Conservation (phyloP, 2,329 filamentous ascomycete species). For the Arthrinium puccinioides region DNA sequence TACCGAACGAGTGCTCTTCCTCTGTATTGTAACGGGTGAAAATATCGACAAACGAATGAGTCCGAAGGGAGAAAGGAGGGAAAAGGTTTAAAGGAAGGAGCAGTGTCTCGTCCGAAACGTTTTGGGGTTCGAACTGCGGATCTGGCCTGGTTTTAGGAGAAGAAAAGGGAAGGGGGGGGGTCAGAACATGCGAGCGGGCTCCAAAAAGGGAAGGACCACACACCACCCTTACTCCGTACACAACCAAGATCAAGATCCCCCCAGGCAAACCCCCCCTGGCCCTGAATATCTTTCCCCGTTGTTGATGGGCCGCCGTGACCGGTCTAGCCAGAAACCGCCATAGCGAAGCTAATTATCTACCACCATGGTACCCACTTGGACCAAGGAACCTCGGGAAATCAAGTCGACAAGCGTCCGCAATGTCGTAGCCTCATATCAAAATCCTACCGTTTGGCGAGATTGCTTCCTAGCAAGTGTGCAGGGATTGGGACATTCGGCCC, state of each 20-base stretch:
- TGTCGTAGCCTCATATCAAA: constrained; percentile 17
- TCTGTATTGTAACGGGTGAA: constrained; percentile 16
- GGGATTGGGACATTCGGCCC: constrained; percentile 1
- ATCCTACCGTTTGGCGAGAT: constrained; percentile 18
- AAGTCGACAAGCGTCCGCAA: too few species aligned
- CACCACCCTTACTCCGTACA: too few species aligned
- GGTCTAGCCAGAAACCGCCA: too few species aligned
- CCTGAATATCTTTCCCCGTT: too few species aligned
- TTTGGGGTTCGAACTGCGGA: constrained; percentile 23
- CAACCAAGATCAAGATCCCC: too few species aligned
- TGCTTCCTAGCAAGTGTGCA: constrained; percentile 11
- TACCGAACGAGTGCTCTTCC: constrained; percentile 26
- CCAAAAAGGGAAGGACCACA: too few species aligned
- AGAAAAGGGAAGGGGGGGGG: constrained; percentile 2
- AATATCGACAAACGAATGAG: constrained; percentile 31
- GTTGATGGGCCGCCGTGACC: too few species aligned
- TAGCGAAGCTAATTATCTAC: too few species aligned
- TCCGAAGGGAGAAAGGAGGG: constrained; percentile 24
- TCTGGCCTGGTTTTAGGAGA: too few species aligned
- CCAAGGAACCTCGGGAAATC: too few species aligned
- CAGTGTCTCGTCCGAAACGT: constrained; percentile 25
- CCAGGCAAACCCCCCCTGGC: too few species aligned
- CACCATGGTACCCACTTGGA: too few species aligned
- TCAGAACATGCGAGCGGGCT: constrained; percentile 1
- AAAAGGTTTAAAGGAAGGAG: constrained; percentile 14